Base-by-base conservation (phyloP, 306 rosid genomes). In the Cicer judaicum region DNA sequence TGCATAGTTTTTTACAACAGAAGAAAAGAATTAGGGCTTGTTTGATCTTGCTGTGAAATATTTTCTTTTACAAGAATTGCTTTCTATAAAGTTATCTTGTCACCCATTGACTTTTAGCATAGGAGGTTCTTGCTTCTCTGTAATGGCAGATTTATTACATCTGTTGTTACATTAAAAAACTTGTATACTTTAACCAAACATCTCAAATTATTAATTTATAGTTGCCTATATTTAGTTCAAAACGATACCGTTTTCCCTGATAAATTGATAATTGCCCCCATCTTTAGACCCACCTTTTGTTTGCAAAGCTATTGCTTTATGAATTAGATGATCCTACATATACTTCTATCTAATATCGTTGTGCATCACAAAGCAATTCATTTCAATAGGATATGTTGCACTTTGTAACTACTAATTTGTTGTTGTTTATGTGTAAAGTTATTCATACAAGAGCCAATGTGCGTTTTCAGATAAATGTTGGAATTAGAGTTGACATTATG, bases 221-320 rank as follows among this genome's bases (percentile, higher is more conserved):
- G 5, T 29, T 29, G 36, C 36, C 36, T 29, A 29, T 4, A 29
- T 29, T 3, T 29, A 4, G 36, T 29, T 29, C 36, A 3, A 24
- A 24, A 24, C 4, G 34, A 24, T 24, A 24, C 34, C 0, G 34
- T 24, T 24, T 64, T 36, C 59, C 44, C 24, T 21, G 24, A 21
- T 21, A 21, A 21, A 21, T 48, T 44, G 40, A 41, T 29, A 43
- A 60, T 50, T 41, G 5, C 15, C 24, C 16, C 63, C 60, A 59
- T 69, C 62, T 68, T 54, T n/a, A 53, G 36, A 43, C 49, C 15
- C 12, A 63, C n/a, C 14, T 38, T 19, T 8, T 49, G 64, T 61
- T 60, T 61, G 76, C 8, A 13, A 60, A 19, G 44, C 63, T 60
- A 57, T 68, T 77, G 42, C 50, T 69, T 59, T 42, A 5, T 60